Evolutionary conservation across 306 rosid species (phyloP).

Genomic region (Vigna trinervia): DNA sequence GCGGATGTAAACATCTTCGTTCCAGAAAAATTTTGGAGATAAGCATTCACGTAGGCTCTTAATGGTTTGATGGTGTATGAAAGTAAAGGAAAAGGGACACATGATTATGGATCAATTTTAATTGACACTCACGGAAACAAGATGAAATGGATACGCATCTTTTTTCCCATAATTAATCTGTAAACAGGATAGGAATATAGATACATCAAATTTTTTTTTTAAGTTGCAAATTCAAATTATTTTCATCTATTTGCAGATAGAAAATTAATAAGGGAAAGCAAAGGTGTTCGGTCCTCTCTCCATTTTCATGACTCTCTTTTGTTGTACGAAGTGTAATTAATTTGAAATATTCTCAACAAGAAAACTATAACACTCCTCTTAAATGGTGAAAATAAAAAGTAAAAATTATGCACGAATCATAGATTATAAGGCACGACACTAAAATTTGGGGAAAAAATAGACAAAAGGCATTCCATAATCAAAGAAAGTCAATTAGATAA

Average conservation of each 20-base stretch:
- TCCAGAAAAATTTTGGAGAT: not conserved
- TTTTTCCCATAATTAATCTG: slow-evolving; percentile 14
- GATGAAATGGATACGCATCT: slow-evolving; percentile 26
- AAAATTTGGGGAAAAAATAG: not conserved
- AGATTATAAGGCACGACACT: slow-evolving; percentile 5
- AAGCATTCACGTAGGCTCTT: not conserved
- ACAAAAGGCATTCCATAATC: slow-evolving; percentile 29
- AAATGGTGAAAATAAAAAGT: slow-evolving; percentile 15
- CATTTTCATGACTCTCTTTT: not conserved
- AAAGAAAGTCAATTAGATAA: slow-evolving; percentile 2
- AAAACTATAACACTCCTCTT: slow-evolving; percentile 23
- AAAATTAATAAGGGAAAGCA: slow-evolving; percentile 30
- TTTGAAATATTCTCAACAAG: not conserved
- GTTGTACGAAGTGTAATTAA: not conserved
- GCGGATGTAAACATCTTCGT: slow-evolving; percentile 3
- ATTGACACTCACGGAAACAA: slow-evolving; percentile 32
- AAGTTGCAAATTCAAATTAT: slow-evolving; percentile 25
- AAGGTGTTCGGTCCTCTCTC: slow-evolving; percentile 10
- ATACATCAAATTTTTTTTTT: slow-evolving; percentile 10
- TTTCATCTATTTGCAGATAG: slow-evolving; percentile 22
- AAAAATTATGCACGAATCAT: slow-evolving; percentile 3
- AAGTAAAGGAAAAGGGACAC: not conserved
- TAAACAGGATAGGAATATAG: not conserved
- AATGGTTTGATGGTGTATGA: not conserved
- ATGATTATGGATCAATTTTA: not conserved